Percentiles rank a stretch among this genome's conserved stretches.
These are phyloP conservation scores for Coniochaeta sp. DNA, from an alignment of 2,329 filamentous ascomycete species.

Conservation along the genomic window DNA sequence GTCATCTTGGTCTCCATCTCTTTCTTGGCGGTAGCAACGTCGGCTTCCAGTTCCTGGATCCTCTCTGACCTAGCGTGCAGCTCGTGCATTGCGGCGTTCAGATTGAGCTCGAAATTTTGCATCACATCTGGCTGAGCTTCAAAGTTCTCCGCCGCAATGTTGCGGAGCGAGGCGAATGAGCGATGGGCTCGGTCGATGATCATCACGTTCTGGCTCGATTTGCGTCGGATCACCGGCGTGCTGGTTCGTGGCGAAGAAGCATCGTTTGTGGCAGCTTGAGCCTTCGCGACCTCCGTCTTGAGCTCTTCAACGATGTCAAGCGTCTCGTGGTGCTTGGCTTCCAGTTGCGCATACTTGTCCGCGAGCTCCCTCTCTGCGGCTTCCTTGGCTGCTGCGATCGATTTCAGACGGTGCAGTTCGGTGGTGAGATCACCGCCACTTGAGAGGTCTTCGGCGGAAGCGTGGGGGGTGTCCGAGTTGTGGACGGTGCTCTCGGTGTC, in stretches of 20 bases:
- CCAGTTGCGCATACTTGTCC: slow-evolving; percentile 74
- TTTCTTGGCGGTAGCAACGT: slow-evolving; percentile 76
- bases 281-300: slow-evolving; percentile 76
- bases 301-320: slow-evolving; percentile 85
- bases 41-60: slow-evolving; percentile 82
- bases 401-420: slow-evolving; percentile 66
- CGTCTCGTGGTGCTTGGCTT: slow-evolving; percentile 73
- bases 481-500: slow-evolving; percentile 47
- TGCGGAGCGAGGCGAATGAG: slow-evolving; percentile 82
- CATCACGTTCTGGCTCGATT: slow-evolving; percentile 85
- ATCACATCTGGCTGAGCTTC: slow-evolving; percentile 74
- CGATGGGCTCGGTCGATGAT: slow-evolving; percentile 85
- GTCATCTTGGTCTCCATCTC: slow-evolving; percentile 97
- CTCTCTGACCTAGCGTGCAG: slow-evolving; percentile 80
- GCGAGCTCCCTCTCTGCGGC: slow-evolving; percentile 64
- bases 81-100: slow-evolving; percentile 90
- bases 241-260: slow-evolving; percentile 54
- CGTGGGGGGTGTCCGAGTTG: slow-evolving; percentile 24
- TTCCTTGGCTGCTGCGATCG: slow-evolving; percentile 69
- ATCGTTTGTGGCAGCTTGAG: slow-evolving; percentile 50
- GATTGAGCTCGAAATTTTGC: slow-evolving; percentile 86
- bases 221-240: slow-evolving; percentile 81
- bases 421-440: slow-evolving; percentile 31
- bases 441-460: slow-evolving; percentile 5
- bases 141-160: slow-evolving; percentile 81